Conservation (phyloP, 2,329 filamentous ascomycete genomes). For the Calonectria pteridis region DNA sequence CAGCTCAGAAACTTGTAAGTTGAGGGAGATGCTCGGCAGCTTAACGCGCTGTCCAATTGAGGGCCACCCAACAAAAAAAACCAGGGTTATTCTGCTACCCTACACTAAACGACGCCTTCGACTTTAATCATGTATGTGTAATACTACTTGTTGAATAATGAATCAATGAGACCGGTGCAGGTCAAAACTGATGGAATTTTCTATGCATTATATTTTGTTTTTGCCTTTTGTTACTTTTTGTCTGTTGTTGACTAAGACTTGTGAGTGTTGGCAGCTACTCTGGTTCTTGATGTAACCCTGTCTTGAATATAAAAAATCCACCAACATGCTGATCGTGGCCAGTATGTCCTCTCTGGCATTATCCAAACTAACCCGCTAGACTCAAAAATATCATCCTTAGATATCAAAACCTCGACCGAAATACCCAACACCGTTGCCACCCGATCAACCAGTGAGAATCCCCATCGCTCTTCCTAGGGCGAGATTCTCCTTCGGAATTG, state of each 20-base stretch:
- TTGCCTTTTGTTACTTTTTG: neutral
- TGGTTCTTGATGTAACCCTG: too few species aligned
- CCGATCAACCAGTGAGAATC: neutral
- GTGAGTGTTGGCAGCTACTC: neutral
- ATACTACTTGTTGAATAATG: neutral
- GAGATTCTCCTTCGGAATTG: neutral
- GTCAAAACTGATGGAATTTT: neutral
- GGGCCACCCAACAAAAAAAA: neutral
- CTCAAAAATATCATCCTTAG: neutral
- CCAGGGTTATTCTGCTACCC: neutral
- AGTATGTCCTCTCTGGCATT: too few species aligned
- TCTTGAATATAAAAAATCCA: too few species aligned
- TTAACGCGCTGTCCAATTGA: neutral
- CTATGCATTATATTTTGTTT: neutral
- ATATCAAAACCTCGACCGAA: neutral
- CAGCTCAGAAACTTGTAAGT: neutral
- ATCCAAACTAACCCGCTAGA: too few species aligned
- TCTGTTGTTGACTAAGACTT: neutral
- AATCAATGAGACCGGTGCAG: neutral
- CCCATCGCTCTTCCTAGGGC: neutral
- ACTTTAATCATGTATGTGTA: neutral
- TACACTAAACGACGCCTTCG: neutral
- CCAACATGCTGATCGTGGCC: too few species aligned
- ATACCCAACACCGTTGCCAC: neutral
- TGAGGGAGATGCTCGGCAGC: neutral